Base-by-base conservation (phyloP, 2,329 filamentous ascomycete species). In the Diaporthe destruens region DNA sequence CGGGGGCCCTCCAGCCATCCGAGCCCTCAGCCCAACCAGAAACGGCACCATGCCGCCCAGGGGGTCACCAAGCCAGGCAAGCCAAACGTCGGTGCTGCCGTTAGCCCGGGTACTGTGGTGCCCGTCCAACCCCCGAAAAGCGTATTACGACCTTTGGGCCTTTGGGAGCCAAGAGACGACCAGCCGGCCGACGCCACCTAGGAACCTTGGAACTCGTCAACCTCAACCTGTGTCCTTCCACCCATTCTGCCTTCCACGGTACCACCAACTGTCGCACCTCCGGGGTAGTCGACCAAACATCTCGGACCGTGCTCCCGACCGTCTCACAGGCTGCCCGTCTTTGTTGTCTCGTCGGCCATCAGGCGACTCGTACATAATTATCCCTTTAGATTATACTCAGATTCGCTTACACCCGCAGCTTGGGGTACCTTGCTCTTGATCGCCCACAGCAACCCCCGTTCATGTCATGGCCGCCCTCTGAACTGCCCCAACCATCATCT, bases 381-480 rank as follows among this genome's bases (percentile, higher is more conserved):
- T 69, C 25, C 69, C 39, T 29, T 51, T 36, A 63, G 42, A 59
- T 72, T 69, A 72, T 70, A 34, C 42, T 55, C 63, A 63, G 56
- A 61, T 57, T 55, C 63, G 66, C 66, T 71, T 67, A 56, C 53
- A 44, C 47, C 49, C 53, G 55, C 55, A 56, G 69, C 55, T 49
- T 56, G 69, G 69, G 69, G 47, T 54, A 69, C 61, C 49, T 56
- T 72, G 66, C 56, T 32, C 44, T 47, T 53, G 68, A 61, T 61
- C 49, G 42, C 44, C 29, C 47, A 29, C 68, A 44, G 42, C 42
- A 55, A 2, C 54, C 44, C 65, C 34, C 23, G 25, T 63, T 42
- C 32, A 66, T 74, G 72, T 66, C 56, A 74, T 74, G 72, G 66
- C 71, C 65, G 57, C 66, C 44, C 70, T 61, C 49, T 74, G 71